phyloP scores from a whole-genome alignment of 345 rosid genomes.

The Lenwebbia sp. region DNA sequence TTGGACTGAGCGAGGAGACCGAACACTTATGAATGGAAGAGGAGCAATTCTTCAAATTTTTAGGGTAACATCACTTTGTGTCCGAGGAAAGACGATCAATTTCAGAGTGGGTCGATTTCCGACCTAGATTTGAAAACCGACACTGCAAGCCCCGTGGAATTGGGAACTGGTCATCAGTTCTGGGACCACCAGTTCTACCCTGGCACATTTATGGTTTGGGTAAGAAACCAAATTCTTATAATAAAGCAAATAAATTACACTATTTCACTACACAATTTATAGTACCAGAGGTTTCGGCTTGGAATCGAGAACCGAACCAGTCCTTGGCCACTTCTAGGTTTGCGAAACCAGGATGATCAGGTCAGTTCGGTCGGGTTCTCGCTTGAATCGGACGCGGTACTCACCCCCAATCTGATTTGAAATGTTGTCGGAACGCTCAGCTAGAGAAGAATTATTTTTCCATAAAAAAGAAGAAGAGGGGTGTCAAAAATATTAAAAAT shows the following conservation, averaged over 20 bases:
- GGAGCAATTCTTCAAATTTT: neutral
- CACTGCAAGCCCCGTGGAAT: neutral
- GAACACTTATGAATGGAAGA: neutral
- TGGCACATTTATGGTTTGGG: neutral
- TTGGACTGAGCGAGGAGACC: neutral
- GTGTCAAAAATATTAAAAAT: neutral
- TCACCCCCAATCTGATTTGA: neutral
- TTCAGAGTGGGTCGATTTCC: neutral
- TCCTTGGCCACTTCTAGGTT: neutral
- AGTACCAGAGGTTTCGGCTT: neutral
- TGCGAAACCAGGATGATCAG: accelerated
- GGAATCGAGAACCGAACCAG: neutral
- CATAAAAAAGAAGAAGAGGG: neutral
- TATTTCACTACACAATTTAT: neutral
- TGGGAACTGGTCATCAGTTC: accelerated
- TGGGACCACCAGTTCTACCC: neutral
- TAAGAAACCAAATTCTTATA: neutral
- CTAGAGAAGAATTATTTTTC: neutral
- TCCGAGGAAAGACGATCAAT: too few relatives aligned
- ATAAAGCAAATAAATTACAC: neutral
- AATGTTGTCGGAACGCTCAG: neutral
- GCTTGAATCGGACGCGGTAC: neutral
- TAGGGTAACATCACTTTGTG: too few relatives aligned
- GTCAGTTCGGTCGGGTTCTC: neutral
- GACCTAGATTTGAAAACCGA: neutral